Percentiles rank a stretch among this genome's conserved stretches.
phyloP scores from a whole-genome alignment of 805 yeast genomes.

The Maudiozyma turicensis region DNA sequence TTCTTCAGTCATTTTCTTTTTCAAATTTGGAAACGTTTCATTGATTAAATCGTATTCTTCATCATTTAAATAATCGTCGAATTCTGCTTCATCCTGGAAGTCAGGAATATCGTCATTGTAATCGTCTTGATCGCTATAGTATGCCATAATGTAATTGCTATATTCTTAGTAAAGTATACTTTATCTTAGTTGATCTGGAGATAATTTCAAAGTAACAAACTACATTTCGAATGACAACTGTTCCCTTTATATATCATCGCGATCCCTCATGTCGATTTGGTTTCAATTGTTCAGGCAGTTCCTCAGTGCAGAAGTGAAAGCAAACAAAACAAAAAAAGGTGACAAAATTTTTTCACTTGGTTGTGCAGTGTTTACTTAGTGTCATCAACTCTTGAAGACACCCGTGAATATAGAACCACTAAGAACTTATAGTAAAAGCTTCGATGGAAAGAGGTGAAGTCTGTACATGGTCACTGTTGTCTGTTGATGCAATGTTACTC shows the following conservation, averaged over 20 bases:
- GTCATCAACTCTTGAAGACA: too few relatives aligned
- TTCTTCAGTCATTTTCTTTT: slow-evolving; percentile 28
- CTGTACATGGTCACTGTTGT: too few relatives aligned
- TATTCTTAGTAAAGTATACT: background rate
- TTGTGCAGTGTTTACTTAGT: too few relatives aligned
- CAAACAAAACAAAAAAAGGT: too few relatives aligned
- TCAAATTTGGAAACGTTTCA: slow-evolving; percentile 37
- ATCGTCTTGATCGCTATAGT: slow-evolving; percentile 20
- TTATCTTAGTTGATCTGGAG: too few relatives aligned
- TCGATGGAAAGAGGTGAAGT: too few relatives aligned
- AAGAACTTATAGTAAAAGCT: too few relatives aligned
- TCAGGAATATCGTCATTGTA: slow-evolving; percentile 28
- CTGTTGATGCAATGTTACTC: too few relatives aligned
- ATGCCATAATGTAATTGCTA: slow-evolving; percentile 7
- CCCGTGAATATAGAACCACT: too few relatives aligned
- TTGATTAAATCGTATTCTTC: slow-evolving; percentile 34
- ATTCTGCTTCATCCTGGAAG: slow-evolving; percentile 32
- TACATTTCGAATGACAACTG: background rate
- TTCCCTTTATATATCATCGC: background rate
- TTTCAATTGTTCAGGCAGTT: background rate
- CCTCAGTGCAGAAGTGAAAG: background rate
- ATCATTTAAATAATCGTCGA: slow-evolving; percentile 29
- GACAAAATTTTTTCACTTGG: too few relatives aligned
- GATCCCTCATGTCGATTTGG: background rate
- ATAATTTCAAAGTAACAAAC: background rate